These are phyloP conservation scores for Suillus clintonianus DNA, from an alignment of 768 basidiomycete species.

Conservation along the genomic window DNA sequence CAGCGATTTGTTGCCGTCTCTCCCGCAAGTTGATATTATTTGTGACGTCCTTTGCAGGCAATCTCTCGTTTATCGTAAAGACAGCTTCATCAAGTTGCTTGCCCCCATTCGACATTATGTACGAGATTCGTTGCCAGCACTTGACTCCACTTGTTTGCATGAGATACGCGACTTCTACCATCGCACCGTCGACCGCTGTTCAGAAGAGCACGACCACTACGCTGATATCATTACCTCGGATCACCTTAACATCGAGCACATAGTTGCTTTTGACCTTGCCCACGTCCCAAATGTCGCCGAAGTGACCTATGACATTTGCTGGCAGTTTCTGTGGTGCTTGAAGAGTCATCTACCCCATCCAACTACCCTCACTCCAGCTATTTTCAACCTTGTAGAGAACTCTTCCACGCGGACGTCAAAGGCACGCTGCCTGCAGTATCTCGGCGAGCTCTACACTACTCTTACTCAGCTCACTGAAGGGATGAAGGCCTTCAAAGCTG, in stretches of 20 bases:
- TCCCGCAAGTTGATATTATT: background rate
- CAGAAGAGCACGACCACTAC: background rate
- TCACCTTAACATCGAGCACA: background rate
- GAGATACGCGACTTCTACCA: background rate
- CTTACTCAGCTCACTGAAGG: background rate
- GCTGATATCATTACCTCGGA: background rate
- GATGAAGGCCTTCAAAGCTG: background rate
- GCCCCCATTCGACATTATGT: background rate
- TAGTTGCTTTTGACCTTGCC: background rate
- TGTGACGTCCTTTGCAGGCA: background rate
- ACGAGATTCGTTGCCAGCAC: background rate
- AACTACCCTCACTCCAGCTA: background rate
- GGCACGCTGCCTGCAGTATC: background rate
- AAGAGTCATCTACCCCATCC: background rate
- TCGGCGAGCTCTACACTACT: background rate
- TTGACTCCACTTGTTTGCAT: background rate
- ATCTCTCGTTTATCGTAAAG: background rate
- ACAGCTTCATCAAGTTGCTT: background rate
- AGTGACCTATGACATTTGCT: background rate
- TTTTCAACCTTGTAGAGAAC: background rate
- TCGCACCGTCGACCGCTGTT: background rate
- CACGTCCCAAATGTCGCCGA: background rate
- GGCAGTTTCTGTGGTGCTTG: background rate
- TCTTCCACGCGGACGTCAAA: background rate
- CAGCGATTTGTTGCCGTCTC: background rate